Evolutionary conservation across 2,329 filamentous ascomycete genomes (phyloP).

Genomic region (Chaetomiaceae sp.): DNA sequence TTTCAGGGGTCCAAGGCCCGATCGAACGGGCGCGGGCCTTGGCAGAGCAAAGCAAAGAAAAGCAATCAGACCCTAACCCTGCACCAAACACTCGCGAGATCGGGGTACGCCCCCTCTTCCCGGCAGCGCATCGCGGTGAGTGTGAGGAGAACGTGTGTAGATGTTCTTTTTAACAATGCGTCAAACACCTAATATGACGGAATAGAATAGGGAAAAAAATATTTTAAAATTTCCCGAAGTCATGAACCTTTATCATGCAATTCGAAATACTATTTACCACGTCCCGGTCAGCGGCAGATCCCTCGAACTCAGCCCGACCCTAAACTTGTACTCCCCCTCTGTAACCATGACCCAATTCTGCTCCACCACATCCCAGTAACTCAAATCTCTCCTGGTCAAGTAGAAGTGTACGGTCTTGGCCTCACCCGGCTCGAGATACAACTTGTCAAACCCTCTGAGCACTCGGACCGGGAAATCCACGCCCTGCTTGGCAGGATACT

Average conservation of each 20-base stretch:
- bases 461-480: conserved; percentile 63
- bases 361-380: conserved; percentile 63
- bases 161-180: too few species aligned
- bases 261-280: too few species aligned
- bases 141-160: too few species aligned
- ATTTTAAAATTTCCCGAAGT: too few species aligned
- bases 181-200: too few species aligned
- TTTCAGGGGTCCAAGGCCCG: conserved; percentile 2
- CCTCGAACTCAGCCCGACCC: conserved; percentile 27
- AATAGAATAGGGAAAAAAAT: too few species aligned
- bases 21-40: conserved; percentile 1
- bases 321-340: conserved; percentile 25
- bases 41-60: too few species aligned
- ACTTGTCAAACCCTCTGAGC: conserved; percentile 71
- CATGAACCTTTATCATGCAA: too few species aligned
- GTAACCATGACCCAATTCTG: conserved; percentile 62
- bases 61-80: too few species aligned
- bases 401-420: conserved; percentile 51
- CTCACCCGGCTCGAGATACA: conserved; percentile 52
- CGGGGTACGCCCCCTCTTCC: too few species aligned
- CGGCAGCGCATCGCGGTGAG: too few species aligned
- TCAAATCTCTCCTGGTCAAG: conserved; percentile 64
- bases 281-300: conserved; percentile 17
- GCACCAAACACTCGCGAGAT: too few species aligned
- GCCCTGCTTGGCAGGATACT: conserved; percentile 35